These are phyloP conservation scores for Citrus unshiu DNA, from an alignment of 345 rosid genomes.

Conservation along the genomic window DNA sequence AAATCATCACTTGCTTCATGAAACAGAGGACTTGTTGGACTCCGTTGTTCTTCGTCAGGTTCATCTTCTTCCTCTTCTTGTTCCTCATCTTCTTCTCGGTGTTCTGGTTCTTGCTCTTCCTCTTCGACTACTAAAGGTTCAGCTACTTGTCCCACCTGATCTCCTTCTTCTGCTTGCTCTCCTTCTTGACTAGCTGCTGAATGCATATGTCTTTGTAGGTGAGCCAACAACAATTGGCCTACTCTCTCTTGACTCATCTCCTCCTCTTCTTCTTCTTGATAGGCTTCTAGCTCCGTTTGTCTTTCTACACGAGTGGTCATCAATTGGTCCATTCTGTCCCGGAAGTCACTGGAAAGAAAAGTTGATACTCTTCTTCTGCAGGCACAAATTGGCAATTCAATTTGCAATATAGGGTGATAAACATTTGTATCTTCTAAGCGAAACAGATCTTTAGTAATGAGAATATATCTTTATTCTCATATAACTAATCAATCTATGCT, in stretches of 20 bases:
- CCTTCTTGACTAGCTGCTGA: constrained; percentile 5
- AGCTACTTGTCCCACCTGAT: constrained; percentile 15
- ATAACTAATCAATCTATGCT: background rate
- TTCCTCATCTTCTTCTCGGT: constrained; percentile 17
- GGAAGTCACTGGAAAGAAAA: constrained; percentile 62
- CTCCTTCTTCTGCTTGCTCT: constrained; percentile 1
- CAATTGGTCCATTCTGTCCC: constrained; percentile 65
- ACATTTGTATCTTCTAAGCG: background rate
- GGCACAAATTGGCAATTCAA: constrained; percentile 3
- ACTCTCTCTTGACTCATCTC: constrained; percentile 27
- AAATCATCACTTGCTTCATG: constrained; percentile 42
- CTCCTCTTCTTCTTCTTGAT: constrained; percentile 26
- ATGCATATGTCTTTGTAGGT: constrained; percentile 21
- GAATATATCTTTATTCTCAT: background rate
- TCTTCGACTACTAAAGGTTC: background rate
- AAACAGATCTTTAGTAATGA: background rate
- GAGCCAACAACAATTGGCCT: constrained; percentile 28
- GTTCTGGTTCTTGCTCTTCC: constrained; percentile 3
- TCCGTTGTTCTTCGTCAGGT: constrained; percentile 18
- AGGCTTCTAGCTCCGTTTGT: constrained; percentile 24
- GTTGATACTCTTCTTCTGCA: constrained; percentile 75
- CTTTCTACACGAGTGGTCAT: constrained; percentile 46
- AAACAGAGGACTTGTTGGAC: constrained; percentile 23
- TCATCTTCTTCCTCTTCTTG: constrained; percentile 21
- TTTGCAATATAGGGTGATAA: background rate